Base-by-base conservation (phyloP, 2,329 filamentous ascomycete genomes). In the Fusarium caatingaense region DNA sequence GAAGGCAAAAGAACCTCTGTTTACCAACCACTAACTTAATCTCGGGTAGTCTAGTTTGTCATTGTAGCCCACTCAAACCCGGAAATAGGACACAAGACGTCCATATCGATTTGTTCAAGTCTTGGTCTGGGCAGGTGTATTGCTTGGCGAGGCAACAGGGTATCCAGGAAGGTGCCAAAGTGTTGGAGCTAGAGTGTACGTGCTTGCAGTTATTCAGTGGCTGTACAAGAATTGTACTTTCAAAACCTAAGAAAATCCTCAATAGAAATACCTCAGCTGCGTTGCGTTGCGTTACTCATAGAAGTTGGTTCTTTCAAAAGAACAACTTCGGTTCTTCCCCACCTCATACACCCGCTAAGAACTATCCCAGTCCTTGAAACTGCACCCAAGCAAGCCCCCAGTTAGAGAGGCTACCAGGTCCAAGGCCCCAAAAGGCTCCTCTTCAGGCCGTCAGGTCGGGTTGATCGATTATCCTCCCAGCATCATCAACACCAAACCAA, bases 401-500 rank as follows among this genome's bases (percentile, higher is more conserved):
- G 37, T 51, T 69, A 60, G 34, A 37, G 3, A 37, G 9, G 4
- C 34, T 37, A 11, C 34, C 34, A 37, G 34, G 34, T 37, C 34
- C 66, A 66, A 62, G 40, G 37, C 53, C 49, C 62, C 63, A 68
- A 64, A 47, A 60, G 41, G 66, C 55, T 42, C 55, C 49, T 66
- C 50, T 42, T 59, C 49, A 50, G 60, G 61, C 58, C 48, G 45
- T 63, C 55, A 68, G 25, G 45, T 65, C 63, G 63, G 63, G 61
- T 44, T 44, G 63, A 60, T 60, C 66, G 61, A 66, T 66, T 66
- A 54, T 60, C 50, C 54, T 70, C 49, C 50, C 56, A 69, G 59
- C 61, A 70, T 50, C 64, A 70, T 68, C 63, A 70, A 57, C 58
- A 53, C 58, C 60, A 69, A 66, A 56, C 67, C 64, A 69, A 65